Evolutionary conservation across 2,329 filamentous ascomycete genomes (phyloP), one percentile per base, ranked within the genome.

Genomic region (Biscogniauxia sp.): DNA sequence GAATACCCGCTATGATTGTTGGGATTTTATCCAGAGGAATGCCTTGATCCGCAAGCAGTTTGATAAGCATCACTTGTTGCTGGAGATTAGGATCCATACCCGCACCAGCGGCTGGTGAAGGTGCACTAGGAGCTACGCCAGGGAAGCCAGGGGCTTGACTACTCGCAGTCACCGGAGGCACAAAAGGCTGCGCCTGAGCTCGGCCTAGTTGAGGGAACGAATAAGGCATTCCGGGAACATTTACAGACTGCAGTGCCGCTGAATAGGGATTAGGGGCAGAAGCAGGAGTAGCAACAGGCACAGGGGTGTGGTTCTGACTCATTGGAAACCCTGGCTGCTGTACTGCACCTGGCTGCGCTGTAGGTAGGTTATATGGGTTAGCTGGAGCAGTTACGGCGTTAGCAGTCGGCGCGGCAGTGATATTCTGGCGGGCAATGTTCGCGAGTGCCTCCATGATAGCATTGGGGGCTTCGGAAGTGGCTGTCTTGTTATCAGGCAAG

Each of bases 371-470:
- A 61, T 71, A 73, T 13, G 69, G 54, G 51, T 57, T 68, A 54
- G 69, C 64, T 32, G 73, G 67, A 26, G 82, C 76, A 62, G 84
- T 73, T 56, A 78, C 68, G 56, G 66, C 72, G 56, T 75, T 72
- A 69, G 71, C 78, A 70, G 70, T 74, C 56, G 81, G 76, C 56
- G 79, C 75, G 57, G 80, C 75, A 20, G 79, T 78, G 45, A 81
- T 84, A 73, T 88, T 92, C 75, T 92, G 89, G 66, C 90, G 89
- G 49, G 90, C 90, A 77, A 95, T 90, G 71, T 91, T 91, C 65
- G 91, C 90, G 64, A 95, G 83, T 52, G 89, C 89, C 73, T 91
- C 90, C 76, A 93, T 82, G 68, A 95, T 93, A 66, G 87, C 88
- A 63, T 79, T 76, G 63, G 80, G 76, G 80, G 82, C 59, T 82